These are phyloP conservation scores for Suillus clintonianus DNA, from an alignment of 768 basidiomycete genomes.

Conservation along the genomic window DNA sequence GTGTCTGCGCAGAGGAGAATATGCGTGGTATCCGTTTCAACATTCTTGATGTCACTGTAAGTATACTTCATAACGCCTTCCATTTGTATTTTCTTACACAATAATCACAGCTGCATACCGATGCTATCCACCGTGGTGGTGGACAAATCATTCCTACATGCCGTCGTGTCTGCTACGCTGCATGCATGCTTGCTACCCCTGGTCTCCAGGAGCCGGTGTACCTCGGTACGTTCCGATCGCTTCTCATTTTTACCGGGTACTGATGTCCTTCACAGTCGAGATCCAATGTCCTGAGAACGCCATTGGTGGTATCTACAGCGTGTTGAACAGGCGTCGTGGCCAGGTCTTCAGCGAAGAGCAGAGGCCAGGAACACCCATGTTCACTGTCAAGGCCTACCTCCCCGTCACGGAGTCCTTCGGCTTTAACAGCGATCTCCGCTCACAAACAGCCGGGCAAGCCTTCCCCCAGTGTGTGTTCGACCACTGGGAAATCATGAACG, in stretches of 20 bases:
- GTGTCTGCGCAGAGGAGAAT: slow-evolving; percentile 94
- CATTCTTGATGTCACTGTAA: slow-evolving; percentile 90
- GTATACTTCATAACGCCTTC: slow-evolving; percentile 25
- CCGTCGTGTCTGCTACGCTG: slow-evolving; percentile 95
- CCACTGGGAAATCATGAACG: slow-evolving; percentile 87
- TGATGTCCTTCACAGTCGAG: slow-evolving; percentile 62
- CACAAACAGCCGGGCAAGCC: slow-evolving; percentile 92
- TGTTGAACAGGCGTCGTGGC: slow-evolving; percentile 94
- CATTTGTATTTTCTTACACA: neutral
- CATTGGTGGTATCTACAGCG: slow-evolving; percentile 95
- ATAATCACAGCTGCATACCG: slow-evolving; percentile 78
- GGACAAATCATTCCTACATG: slow-evolving; percentile 98
- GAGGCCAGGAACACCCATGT: slow-evolving; percentile 96
- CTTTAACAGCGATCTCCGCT: slow-evolving; percentile 95
- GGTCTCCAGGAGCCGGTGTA: slow-evolving; percentile 96
- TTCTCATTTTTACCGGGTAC: neutral
- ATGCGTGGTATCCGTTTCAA: slow-evolving; percentile 99
- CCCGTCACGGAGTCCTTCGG: slow-evolving; percentile 94
- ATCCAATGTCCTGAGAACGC: slow-evolving; percentile 98
- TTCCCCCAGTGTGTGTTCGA: slow-evolving; percentile 97
- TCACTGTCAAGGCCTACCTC: slow-evolving; percentile 97
- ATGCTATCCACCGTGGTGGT: slow-evolving; percentile 99
- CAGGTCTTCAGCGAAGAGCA: slow-evolving; percentile 99
- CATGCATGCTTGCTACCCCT: slow-evolving; percentile 88
- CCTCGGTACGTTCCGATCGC: slow-evolving; percentile 56